Base-by-base conservation (phyloP, 2,329 filamentous ascomycete species). In the Sphaerulina musiva region DNA sequence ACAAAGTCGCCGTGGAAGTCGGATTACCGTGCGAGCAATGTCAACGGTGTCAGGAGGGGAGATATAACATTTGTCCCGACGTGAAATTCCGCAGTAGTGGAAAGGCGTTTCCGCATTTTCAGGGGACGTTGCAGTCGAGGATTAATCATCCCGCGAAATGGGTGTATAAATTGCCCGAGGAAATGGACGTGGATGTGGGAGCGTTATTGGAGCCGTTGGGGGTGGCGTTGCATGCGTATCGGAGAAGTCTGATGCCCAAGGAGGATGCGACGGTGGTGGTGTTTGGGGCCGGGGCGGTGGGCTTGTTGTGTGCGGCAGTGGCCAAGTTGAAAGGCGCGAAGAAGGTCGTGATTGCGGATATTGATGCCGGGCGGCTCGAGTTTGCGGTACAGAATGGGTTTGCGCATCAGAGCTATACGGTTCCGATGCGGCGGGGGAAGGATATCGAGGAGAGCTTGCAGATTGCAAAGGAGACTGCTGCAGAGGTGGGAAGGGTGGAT, bases 1-100 rank as follows among this genome's bases (percentile, higher is more conserved):
- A 96, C 73, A 84, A 87, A 64, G 86, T 96, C 17, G 90, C 92
- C n/a, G 77, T 97, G 41, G 92, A 97, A 77, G 92, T 95, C 11
- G 92, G 92, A 48, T 80, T 88, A 49, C 89, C 90, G 0, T 97
- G 92, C 75, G 83, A 87, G 39, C 66, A 69, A 40, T 84, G 81
- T 64, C 69, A 74, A 20, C 70, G 78, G 48, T 84, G 81, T 65
- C 70, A 72, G 42, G 73, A 77, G 53, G 80, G 78, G 48, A 70
- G 81, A 48, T 84, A 84, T 66, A 84, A 84, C 61, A 80, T 84
- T 59, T 84, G 81, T 71, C 76, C 77, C 23, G 71, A 71, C 7
- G 77, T 84, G 73, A 73, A 72, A 40, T 84, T 84, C 64, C 68
- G 80, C 56, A 80, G 77, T 62, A 80, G 77, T 51, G 81, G 81